Evolutionary conservation across 805 yeast genomes (phyloP).

Genomic region (Candida maesae): DNA sequence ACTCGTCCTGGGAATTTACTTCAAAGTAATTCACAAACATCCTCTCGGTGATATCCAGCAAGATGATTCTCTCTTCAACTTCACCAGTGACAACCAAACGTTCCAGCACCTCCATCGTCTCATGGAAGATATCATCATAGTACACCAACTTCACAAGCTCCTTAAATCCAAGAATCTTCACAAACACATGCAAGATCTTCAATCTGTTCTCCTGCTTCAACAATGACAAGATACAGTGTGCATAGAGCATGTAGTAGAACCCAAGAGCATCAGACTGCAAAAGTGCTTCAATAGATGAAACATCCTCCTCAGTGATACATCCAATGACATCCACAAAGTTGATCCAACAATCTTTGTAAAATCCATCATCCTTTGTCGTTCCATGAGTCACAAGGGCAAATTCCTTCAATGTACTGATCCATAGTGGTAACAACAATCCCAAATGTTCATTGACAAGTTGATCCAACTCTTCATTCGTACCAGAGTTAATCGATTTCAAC

Average conservation of each 20-base stretch:
- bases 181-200: constrained; percentile 47
- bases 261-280: constrained; percentile 55
- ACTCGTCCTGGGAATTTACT: constrained; percentile 34
- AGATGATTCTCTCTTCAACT: constrained; percentile 40
- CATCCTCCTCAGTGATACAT: constrained; percentile 51
- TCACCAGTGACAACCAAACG: constrained; percentile 57
- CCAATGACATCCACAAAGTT: constrained; percentile 76
- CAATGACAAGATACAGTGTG: constrained; percentile 78
- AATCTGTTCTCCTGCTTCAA: constrained; percentile 36
- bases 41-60: constrained; percentile 55
- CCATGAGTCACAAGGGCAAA: constrained; percentile 55
- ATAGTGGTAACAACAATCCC: constrained; percentile 61
- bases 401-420: constrained; percentile 76
- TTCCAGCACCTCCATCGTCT: constrained; percentile 71
- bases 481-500: constrained; percentile 36
- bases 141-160: constrained; percentile 58
- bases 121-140: constrained; percentile 66
- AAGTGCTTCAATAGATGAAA: constrained; percentile 40
- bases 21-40: constrained; percentile 46
- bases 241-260: constrained; percentile 75
- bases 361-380: constrained; percentile 35
- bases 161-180: constrained; percentile 51
- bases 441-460: constrained; percentile 53
- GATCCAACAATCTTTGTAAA: constrained; percentile 64
- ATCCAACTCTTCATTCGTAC: constrained; percentile 37